Conservation (phyloP, 2,329 filamentous ascomycete genomes). For the Alternaria ethzedia region DNA sequence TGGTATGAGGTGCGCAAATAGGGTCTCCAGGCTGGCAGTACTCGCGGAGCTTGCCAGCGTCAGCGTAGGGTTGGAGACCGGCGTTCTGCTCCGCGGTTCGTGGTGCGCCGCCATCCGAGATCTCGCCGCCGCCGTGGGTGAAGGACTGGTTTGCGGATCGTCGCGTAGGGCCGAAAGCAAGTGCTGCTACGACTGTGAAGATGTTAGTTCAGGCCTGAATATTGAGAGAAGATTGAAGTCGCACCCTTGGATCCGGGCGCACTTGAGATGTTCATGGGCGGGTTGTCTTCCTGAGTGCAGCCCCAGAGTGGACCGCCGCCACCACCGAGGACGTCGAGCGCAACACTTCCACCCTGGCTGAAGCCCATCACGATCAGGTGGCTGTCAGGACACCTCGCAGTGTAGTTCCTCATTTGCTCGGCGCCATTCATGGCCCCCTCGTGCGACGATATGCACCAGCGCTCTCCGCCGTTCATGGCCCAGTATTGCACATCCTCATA, state of each 20-base stretch:
- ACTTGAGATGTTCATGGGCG: slow-evolving; percentile 24
- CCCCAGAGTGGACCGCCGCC: slow-evolving; percentile 35
- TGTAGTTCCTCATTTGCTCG: slow-evolving; percentile 37
- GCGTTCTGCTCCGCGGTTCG: slow-evolving; percentile 28
- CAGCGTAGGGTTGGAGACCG: slow-evolving; percentile 29
- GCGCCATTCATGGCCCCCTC: slow-evolving; percentile 34
- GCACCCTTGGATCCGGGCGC: slow-evolving; percentile 32
- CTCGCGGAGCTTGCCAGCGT: slow-evolving; percentile 61
- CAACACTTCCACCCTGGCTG: slow-evolving; percentile 35
- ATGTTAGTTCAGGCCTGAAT: slow-evolving; percentile 8
- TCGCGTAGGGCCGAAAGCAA: slow-evolving; percentile 32
- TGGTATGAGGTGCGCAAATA: slow-evolving; percentile 63
- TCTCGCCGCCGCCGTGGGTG: slow-evolving; percentile 29
- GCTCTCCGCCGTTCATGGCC: slow-evolving; percentile 33
- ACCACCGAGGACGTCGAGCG: slow-evolving; percentile 33
- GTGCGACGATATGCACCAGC: slow-evolving; percentile 34
- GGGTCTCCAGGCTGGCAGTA: slow-evolving; percentile 69
- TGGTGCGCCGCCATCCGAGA: slow-evolving; percentile 28
- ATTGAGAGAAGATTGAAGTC: neutral
- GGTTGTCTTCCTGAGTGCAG: slow-evolving; percentile 30
- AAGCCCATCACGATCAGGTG: slow-evolving; percentile 37
- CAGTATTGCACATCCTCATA: slow-evolving; percentile 36
- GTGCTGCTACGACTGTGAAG: slow-evolving; percentile 27
- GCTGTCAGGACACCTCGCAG: slow-evolving; percentile 32
- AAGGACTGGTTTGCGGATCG: slow-evolving; percentile 33